Percentiles rank a stretch among this genome's conserved stretches.
These are phyloP conservation scores for Seiridium unicorne DNA, from an alignment of 2,329 filamentous ascomycete genomes.

Conservation along the genomic window DNA sequence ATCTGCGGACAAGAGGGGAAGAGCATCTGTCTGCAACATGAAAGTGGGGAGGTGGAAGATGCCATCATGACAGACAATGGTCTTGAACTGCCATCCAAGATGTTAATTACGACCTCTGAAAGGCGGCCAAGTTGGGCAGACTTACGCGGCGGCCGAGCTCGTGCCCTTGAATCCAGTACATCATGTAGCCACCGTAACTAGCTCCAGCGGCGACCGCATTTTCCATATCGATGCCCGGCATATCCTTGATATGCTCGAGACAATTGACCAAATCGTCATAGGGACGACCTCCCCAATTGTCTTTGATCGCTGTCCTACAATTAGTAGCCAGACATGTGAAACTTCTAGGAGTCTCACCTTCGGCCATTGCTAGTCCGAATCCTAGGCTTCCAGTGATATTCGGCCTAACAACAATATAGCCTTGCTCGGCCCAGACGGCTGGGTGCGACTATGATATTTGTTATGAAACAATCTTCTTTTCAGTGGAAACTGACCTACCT, in stretches of 20 bases:
- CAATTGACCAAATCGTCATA: constrained; percentile 56
- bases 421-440: constrained; percentile 58
- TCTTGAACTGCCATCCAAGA: constrained; percentile 43
- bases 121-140: background rate
- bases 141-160: constrained; percentile 44
- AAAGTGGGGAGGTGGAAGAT: constrained; percentile 32
- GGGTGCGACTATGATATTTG: constrained; percentile 44
- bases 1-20: constrained; percentile 4
- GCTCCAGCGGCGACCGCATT: constrained; percentile 52
- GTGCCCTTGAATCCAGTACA: constrained; percentile 58
- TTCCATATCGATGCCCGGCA: constrained; percentile 52
- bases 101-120: constrained; percentile 9
- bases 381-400: constrained; percentile 58
- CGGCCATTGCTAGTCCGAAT: constrained; percentile 44
- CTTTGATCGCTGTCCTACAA: constrained; percentile 42
- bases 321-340: background rate
- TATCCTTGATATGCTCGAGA: constrained; percentile 46
- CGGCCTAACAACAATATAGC: constrained; percentile 58
- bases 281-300: constrained; percentile 51
- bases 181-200: constrained; percentile 60
- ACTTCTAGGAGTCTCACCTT: constrained; percentile 18
- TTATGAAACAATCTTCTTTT: background rate
- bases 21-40: constrained; percentile 23
- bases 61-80: constrained; percentile 53
- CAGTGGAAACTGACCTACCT: constrained; percentile 23